Conservation (phyloP, 371 early-diverging fungal species). For the Mortierella sp. region DNA sequence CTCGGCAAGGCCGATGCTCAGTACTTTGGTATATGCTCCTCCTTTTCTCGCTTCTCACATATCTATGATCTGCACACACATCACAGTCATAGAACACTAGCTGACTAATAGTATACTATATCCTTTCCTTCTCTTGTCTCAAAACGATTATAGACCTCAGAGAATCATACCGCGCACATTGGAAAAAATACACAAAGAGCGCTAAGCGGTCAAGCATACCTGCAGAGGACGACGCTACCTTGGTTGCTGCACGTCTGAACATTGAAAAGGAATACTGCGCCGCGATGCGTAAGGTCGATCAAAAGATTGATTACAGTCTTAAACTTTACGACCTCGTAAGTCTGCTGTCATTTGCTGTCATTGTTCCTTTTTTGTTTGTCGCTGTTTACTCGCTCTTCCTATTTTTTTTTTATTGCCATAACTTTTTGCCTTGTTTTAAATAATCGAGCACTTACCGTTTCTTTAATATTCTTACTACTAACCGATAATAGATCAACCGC, state of each 20-base stretch:
- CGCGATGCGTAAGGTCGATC: conserved; percentile 52
- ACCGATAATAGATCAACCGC: conserved; percentile 40
- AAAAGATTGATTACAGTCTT: conserved; percentile 43
- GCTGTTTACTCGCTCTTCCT: neutral
- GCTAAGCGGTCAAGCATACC: conserved; percentile 48
- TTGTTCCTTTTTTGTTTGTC: neutral
- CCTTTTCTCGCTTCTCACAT: neutral
- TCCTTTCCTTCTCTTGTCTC: no score
- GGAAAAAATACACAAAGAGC: conserved; percentile 53
- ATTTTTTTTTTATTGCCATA: neutral
- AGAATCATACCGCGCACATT: conserved; percentile 42
- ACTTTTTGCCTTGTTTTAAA: neutral
- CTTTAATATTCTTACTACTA: neutral
- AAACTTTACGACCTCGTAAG: conserved; percentile 52
- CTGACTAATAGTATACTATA: neutral
- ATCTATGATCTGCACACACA: no score
- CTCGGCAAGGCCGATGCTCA: conserved; percentile 44
- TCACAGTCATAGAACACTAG: neutral
- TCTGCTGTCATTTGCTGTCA: no score
- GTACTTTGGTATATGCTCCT: conserved; percentile 39
- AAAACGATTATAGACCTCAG: conserved; percentile 28
- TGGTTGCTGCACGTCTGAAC: conserved; percentile 37
- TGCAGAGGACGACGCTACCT: conserved; percentile 31
- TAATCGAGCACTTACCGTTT: neutral
- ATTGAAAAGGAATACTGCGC: conserved; percentile 52